Evolutionary conservation across 371 early-diverging fungal genomes (phyloP), one percentile per base, ranked within the genome.

Genomic region (Mortierella polycephala): DNA sequence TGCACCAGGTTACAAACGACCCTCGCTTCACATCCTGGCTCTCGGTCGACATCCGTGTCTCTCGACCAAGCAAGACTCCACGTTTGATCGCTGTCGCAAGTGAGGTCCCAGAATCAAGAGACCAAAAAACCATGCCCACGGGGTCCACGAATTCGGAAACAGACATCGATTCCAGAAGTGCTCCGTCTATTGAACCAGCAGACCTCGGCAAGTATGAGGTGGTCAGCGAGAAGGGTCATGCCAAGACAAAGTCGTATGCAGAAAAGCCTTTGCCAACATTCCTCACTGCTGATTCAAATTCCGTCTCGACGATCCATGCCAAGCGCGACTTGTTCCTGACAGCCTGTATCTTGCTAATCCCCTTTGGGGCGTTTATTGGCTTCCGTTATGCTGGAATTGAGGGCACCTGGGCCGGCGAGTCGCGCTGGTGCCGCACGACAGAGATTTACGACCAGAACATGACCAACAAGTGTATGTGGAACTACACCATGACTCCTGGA

Each of bases 1-100:
- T 77, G 65, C 64, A 77, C 20, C 64, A 68, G 7, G 61, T 77
- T 50, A 77, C 67, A 0, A 71, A 68, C 46, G 77, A 77, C 14
- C 62, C 68, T 11, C 63, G 72, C 10, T 77, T 77, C 58, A 71
- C 67, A 2, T 68, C 71, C 12, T 77, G 77, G 77, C 51, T 77
- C 12, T 51, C 64, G 9, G 66, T 66, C 1, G 44, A 67, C 41
- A 51, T 77, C 54, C 71, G 72, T 49, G 67, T 77, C 46, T 77
- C 77, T 23, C 53, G 77, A 6, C 20, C 51, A 18, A 20, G 20
- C 20, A 51, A 51, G 20, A 18, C 18, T 14, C 20, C 51, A n/a
- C 51, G 51, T 18, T 4, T 18, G 8, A 0, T 18, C 1, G n/a
- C 9, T 18, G 20, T 7, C 51, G 20, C 10, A 12, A 47, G 4